A percentile compares a stretch with the other conserved stretches of the same genome.
Conservation (phyloP, 192 early-diverging fungal genomes). For the Chytriomyces sp. region DNA sequence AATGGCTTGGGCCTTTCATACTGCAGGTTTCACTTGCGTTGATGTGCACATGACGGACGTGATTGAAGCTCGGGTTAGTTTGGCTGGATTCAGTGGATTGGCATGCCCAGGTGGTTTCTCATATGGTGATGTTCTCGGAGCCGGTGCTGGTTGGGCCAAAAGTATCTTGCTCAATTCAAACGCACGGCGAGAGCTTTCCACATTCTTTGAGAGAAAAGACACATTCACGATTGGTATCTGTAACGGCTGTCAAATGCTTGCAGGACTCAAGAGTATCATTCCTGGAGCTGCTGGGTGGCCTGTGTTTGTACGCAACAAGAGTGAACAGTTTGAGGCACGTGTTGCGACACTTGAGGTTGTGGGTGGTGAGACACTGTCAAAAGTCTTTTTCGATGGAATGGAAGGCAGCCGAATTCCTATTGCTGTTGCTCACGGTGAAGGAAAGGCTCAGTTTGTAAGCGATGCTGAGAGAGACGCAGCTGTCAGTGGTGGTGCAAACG, state of each 20-base stretch:
- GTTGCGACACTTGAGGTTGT: constrained; percentile 77
- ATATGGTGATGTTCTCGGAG: constrained; percentile 98
- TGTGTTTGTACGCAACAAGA: constrained; percentile 85
- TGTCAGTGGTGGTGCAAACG: constrained; percentile 14
- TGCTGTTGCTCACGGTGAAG: constrained; percentile 97
- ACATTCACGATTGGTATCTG: constrained; percentile 98
- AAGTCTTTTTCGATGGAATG: constrained; percentile 93
- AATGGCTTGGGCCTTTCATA: constrained; percentile 92
- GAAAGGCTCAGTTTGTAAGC: constrained; percentile 78
- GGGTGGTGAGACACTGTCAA: constrained; percentile 32
- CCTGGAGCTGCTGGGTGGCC: constrained; percentile 91
- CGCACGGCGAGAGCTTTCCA: constrained; percentile 74
- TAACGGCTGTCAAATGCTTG: constrained; percentile 99
- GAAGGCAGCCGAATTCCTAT: constrained; percentile 87
- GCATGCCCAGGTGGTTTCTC: constrained; percentile 97
- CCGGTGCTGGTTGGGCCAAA: constrained; percentile 98
- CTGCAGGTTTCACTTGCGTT: constrained; percentile 88
- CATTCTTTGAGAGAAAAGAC: constrained; percentile 83
- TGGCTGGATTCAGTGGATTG: constrained; percentile 82
- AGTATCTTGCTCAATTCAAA: constrained; percentile 76
- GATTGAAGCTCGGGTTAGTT: constrained; percentile 50
- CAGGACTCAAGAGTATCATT: constrained; percentile 86
- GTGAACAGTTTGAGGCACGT: constrained; percentile 96
- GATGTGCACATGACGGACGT: constrained; percentile 99
- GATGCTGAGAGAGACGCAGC: constrained; percentile 37